A percentile compares a stretch with the other conserved stretches of the same genome.
Evolutionary conservation across 768 basidiomycete genomes (phyloP).

Genomic region (Leucocoprinus leucothites): DNA sequence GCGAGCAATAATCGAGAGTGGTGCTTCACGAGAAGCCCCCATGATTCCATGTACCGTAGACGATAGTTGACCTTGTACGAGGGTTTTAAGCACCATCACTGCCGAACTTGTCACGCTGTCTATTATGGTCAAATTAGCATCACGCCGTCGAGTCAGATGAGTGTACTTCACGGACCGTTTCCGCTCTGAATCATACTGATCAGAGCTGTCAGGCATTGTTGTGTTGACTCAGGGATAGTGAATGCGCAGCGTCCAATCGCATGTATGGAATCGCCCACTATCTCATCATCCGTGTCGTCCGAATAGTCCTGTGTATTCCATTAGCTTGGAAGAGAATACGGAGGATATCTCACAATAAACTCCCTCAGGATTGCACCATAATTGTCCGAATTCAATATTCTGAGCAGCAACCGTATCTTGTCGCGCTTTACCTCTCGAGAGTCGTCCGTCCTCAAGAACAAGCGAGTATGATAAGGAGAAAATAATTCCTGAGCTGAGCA

Average conservation of each 20-base stretch:
- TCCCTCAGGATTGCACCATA: constrained; percentile 74
- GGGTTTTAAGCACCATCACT: constrained; percentile 80
- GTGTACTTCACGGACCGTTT: constrained; percentile 48
- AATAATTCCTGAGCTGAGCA: constrained; percentile 52
- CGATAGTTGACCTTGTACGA: constrained; percentile 68
- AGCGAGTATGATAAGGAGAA: constrained; percentile 55
- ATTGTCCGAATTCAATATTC: constrained; percentile 62
- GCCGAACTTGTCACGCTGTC: constrained; percentile 77
- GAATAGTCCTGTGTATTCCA: constrained; percentile 61
- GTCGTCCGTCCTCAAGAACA: constrained; percentile 72
- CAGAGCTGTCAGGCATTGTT: constrained; percentile 72
- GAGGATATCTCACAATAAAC: constrained; percentile 61
- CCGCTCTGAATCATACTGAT: constrained; percentile 77
- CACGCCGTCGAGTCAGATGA: neutral
- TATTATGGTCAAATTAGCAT: constrained; percentile 23
- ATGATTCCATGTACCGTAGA: constrained; percentile 23
- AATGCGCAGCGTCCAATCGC: constrained; percentile 79
- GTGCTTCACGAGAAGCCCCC: constrained; percentile 29
- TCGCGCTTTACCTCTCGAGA: constrained; percentile 60
- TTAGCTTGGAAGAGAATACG: neutral
- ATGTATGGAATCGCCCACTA: constrained; percentile 70
- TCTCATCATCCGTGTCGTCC: constrained; percentile 69
- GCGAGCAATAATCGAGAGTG: constrained; percentile 70
- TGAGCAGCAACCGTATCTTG: constrained; percentile 75
- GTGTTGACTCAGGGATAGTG: constrained; percentile 61